Base-by-base conservation (phyloP, 805 yeast genomes). In the Kuraishia molischiana region DNA sequence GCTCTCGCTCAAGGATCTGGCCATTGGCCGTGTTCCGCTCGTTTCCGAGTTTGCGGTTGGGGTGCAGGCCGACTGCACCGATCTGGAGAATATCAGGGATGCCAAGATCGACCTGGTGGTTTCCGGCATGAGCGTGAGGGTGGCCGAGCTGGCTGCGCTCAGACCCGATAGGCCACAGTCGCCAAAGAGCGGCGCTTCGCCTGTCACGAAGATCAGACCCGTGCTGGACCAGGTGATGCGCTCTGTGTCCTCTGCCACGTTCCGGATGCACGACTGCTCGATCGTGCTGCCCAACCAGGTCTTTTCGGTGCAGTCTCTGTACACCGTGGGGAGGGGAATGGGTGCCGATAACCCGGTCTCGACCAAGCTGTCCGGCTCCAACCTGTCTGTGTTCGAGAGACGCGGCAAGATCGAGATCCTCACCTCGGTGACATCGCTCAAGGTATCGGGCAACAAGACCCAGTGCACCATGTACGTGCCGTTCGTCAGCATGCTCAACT, bases 381-480 rank as follows among this genome's bases (percentile, higher is more conserved):
- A 14, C 17, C 17, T 28, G 31, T 5, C 13, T 6, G 17, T 28
- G 31, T 11, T 28, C 13, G 31, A 20, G 14, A 19, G 5, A 4
- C n/a, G 28, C 8, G 35, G 35, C n/a, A 10, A 13, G 20, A 15
- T 13, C 19, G 37, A 35, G 26, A 4, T 35, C 8, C 21, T 35
- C 6, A 20, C 22, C 8, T 28, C 37, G 32, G 11, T 24, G 5
- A 17, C 37, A 11, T 35, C 37, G 5, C 22, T 35, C 32, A 24
- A 29, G 21, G 32, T 35, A 17, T 9, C 24, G 19, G n/a, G 32
- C n/a, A 9, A 4, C 5, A 20, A 35, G 9, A 32, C 26, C 13
- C 5, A 13, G 35, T 13, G 24, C 26, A 4, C 35, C 11, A 6
- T 29, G 13, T 39, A 39, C 19, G 17, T 35, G 11, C 41, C 41